Base-by-base conservation (phyloP, 1,139 yeast genomes). In the Spencermartinsiella ligniputridi region DNA sequence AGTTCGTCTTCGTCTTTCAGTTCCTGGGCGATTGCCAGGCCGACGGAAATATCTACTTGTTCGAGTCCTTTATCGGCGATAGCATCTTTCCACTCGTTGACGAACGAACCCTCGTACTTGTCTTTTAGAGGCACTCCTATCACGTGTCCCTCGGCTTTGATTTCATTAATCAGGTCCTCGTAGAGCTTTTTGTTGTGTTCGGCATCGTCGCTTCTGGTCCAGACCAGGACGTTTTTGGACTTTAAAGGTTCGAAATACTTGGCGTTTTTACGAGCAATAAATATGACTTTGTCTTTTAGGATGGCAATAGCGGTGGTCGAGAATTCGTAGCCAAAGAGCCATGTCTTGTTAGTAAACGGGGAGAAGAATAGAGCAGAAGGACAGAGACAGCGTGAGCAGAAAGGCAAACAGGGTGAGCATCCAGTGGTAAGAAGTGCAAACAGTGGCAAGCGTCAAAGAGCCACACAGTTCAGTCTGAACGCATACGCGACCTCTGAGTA, bases 311-410 rank as follows among this genome's bases (percentile, higher is more conserved):
- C 82, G 1, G 97, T 89, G 46, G 95, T 94, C 18, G 96, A 95
- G 61, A 92, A 90, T 62, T 94, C 97, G 62, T 90, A 92, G 4
- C 97, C 97, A 48, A 92, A 70, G 48, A 92, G 71, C 97, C 97
- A 92, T 41, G 84, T 84, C 32, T 27, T 9, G 32, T 27, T 27
- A 27, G 32, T n/a, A n/a, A n/a, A n/a, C n/a, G n/a, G n/a, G n/a
- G n/a, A n/a, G n/a, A n/a, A n/a, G n/a, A n/a, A n/a, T n/a, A n/a
- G n/a, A n/a, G n/a, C n/a, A n/a, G n/a, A n/a, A n/a, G n/a, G n/a
- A n/a, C n/a, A n/a, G n/a, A n/a, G n/a, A n/a, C n/a, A n/a, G n/a
- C n/a, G n/a, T n/a, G n/a, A n/a, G n/a, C n/a, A n/a, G n/a, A n/a
- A n/a, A n/a, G n/a, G n/a, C n/a, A n/a, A n/a, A n/a, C n/a, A n/a